phyloP scores from a whole-genome alignment of 2,329 filamentous ascomycete genomes.

The Aureobasidium melanogenum region DNA sequence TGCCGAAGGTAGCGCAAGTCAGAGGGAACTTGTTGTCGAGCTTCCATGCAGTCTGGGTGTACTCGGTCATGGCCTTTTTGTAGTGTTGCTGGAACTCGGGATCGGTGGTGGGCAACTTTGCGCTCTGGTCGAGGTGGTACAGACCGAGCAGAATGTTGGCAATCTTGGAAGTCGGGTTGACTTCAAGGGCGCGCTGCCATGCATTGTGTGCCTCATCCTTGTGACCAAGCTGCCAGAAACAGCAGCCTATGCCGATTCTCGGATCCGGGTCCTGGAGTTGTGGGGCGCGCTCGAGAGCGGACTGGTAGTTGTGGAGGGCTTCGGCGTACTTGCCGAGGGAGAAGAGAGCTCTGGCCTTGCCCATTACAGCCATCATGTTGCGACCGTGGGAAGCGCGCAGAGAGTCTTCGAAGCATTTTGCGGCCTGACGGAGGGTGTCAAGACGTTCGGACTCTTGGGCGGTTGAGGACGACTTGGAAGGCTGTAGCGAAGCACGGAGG shows the following conservation, averaged over 20 bases:
- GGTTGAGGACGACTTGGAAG: constrained; percentile 53
- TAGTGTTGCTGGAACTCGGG: constrained; percentile 78
- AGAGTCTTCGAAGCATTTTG: constrained; percentile 93
- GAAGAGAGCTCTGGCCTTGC: constrained; percentile 78
- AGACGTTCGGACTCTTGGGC: constrained; percentile 61
- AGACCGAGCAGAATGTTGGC: constrained; percentile 84
- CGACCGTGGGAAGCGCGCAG: constrained; percentile 73
- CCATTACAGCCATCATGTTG: constrained; percentile 88
- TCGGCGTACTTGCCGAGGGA: constrained; percentile 80
- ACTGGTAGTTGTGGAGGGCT: constrained; percentile 76
- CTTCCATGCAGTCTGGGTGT: constrained; percentile 90
- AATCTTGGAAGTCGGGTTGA: constrained; percentile 76
- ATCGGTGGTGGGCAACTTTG: constrained; percentile 72
- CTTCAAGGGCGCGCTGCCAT: constrained; percentile 79
- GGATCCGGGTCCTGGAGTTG: constrained; percentile 87
- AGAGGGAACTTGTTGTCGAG: constrained; percentile 83
- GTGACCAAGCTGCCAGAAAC: constrained; percentile 92
- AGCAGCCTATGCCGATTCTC: constrained; percentile 90
- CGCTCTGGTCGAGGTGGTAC: constrained; percentile 81
- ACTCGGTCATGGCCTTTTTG: constrained; percentile 89
- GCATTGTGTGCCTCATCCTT: constrained; percentile 86
- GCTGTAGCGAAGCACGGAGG: constrained; percentile 77
- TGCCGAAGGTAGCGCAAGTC: constrained; percentile 81
- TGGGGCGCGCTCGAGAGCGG: constrained; percentile 76
- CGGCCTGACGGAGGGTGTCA: constrained; percentile 72